Base-by-base conservation (phyloP, 768 basidiomycete genomes). In the Boletus insuetus region DNA sequence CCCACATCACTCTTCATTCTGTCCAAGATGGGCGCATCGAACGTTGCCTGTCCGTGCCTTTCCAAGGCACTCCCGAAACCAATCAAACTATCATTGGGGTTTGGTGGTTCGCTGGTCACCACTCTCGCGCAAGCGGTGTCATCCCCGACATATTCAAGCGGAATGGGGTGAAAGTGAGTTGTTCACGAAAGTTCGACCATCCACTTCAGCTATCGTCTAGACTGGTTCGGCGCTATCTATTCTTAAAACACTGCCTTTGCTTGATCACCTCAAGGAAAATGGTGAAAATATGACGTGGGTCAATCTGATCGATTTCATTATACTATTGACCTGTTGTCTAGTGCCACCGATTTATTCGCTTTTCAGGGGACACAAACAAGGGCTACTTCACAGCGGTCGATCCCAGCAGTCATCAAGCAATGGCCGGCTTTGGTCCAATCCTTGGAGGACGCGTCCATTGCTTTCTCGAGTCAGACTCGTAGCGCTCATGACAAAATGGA, bases 61-160 rank as follows among this genome's bases (percentile, higher is more conserved):
- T 58, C 19, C 48, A 53, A 26, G 48, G 34, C 54, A 20, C 53
- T 46, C 31, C 55, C 53, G 63, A 54, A 59, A 50, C 50, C 56
- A 60, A 24, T 22, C 62, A 26, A 56, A 62, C 49, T 68, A 64
- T 89, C 19, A 71, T 74, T 16, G 79, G 79, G n/a, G 70, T 88
- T 29, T 90, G 87, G 87, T 92, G 91, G 91, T 84, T 88, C 65
- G 69, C 70, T 51, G 76, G 84, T 45, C 75, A 79, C 60, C 79
- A 75, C 51, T 58, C 70, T 26, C 64, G 64, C 16, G 62, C 67
- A 34, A 70, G 59, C 19, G 72, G 74, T 43, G 69, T 77, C 11
- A 84, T 88, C 56, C 88, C 89, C 6, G 89, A 91, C 66, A 86
- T 92, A 56, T 87, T 91, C 74, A 83, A 80, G 63, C 77, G 90